Conservation (phyloP, 176 grass and related monocot genomes). For the Raddia guianensis region DNA sequence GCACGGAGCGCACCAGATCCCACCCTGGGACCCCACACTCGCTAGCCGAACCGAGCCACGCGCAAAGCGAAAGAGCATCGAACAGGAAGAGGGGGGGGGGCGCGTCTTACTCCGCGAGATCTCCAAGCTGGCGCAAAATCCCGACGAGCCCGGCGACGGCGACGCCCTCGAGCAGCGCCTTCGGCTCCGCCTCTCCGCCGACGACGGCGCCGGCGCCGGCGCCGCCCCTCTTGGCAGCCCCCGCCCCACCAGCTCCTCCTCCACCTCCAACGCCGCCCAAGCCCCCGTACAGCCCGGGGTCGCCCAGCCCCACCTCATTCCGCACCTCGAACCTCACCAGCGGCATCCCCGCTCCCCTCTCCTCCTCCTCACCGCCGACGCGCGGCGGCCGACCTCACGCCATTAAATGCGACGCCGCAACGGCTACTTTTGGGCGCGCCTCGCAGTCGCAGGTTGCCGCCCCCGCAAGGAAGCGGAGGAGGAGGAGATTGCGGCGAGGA, state of each 20-base stretch:
- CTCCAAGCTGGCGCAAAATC: constrained; percentile 97
- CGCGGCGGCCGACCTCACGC: neutral
- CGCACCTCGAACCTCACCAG: constrained; percentile 85
- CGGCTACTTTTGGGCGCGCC: constrained; percentile 36
- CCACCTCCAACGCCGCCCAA: neutral
- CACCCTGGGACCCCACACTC: neutral
- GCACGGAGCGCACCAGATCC: constrained; percentile 22
- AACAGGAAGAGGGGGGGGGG: neutral
- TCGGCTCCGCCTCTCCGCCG: constrained; percentile 69
- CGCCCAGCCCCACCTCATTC: constrained; percentile 90
- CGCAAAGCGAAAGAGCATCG: neutral
- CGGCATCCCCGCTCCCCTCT: constrained; percentile 57
- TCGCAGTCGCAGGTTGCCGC: constrained; percentile 47
- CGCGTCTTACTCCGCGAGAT: constrained; percentile 82
- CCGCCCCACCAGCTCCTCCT: neutral
- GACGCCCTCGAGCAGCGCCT: constrained; percentile 85
- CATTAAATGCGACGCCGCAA: constrained; percentile 40
- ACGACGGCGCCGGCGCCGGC: neutral
- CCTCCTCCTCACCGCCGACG: constrained; percentile 38
- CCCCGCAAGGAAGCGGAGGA: constrained; percentile 54
- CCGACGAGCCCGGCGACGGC: constrained; percentile 96
- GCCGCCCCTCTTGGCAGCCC: constrained; percentile 21
- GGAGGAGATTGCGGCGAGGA: neutral
- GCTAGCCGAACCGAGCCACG: neutral
- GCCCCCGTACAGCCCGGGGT: constrained; percentile 71